Base-by-base conservation (phyloP, 768 basidiomycete genomes). In the Tricholoma matsutake region DNA sequence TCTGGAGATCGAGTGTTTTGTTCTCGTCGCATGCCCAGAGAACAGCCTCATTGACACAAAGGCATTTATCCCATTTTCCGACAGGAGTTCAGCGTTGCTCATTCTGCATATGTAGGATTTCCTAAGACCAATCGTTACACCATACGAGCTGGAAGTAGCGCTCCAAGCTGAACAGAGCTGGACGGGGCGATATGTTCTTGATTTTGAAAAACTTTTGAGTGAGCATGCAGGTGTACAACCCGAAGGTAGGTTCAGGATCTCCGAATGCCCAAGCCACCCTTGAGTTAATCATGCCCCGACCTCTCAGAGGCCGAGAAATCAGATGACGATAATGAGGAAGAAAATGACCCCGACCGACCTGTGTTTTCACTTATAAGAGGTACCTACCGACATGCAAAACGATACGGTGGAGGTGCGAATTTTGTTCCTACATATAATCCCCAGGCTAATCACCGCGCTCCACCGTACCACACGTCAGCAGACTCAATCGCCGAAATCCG, bases 1-100 rank as follows among this genome's bases (percentile, higher is more conserved):
- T 72, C 83, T 91, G 68, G 96, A 98, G 72, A 88, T 99, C 54
- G 96, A 98, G 69, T 96, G 95, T 68, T 98, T 94, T 68, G 89
- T 98, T 16, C 81, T 97, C 60, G 92, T 97, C 3, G 96, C 96
- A 2, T 99, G 97, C 73, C 90, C 89, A 0, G 96, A 99, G 71
- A 96, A 96, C 66, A 92, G 89, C 56, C 70, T 98, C 25, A 79
- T 89, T 35, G 90, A 92, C 20, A 81, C 86, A 4, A 90, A 89
- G 76, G 88, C 83, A 43, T 6, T 72, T 66, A 6, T 37, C 10
- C 3, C 6, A 8, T 49, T 31, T 18, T 53, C 37, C 28, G 5
- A 28, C 10, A 3, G 13, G 3, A n/a, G 18, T 18, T 13, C 58
- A 32, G 11, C n/a, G 35, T 28, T 54, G n/a, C 29, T 43, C 39